Base-by-base conservation (phyloP, 495 filamentous ascomycete genomes). In the Cenococcum geophilum region DNA sequence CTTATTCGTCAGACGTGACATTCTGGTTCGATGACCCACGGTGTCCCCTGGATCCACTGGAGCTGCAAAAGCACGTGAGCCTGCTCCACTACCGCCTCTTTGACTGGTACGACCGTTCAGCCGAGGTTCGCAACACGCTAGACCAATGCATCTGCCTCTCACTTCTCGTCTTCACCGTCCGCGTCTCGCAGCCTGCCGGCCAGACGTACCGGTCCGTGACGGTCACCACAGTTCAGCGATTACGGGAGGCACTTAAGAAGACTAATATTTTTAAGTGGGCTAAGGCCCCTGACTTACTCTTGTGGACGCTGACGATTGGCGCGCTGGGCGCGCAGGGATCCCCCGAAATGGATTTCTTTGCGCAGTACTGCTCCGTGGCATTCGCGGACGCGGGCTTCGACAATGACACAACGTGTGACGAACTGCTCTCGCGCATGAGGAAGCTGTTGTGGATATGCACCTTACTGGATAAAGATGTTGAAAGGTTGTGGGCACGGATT, bases 271-370 rank as follows among this genome's bases (percentile, higher is more conserved):
- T 56, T 36, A 40, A 51, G 4, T 70, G 65, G 65, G 48, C 35
- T 22, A 56, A 59, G 20, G 51, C 62, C 2, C 59, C 58, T 5
- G 62, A 65, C 42, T 54, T 70, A 2, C 45, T 65, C 8, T 43
- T 68, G 5, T 70, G 68, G 68, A 55, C 57, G 21, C 45, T 65
- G 0, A 61, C 61, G 1, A 68, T 70, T 35, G 68, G 68, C 23
- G 50, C 65, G 12, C 27, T 70, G 12, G 61, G 56, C 0, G 59
- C 65, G 0, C 61, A 63, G 20, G 65, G 59, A 2, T 57, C 68
- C 8, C 12, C 61, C 9, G 60, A 65, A 35, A 36, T 58, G 5
- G 51, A 5, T 0, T 68, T 65, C 59, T 70, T 68, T 42, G 23
- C 54, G 2, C 35, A 65, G 11, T 59, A 65, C 37, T 65, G 60